These are phyloP conservation scores for Syzygium aqueum DNA, from an alignment of 345 rosid species.

Conservation along the genomic window DNA sequence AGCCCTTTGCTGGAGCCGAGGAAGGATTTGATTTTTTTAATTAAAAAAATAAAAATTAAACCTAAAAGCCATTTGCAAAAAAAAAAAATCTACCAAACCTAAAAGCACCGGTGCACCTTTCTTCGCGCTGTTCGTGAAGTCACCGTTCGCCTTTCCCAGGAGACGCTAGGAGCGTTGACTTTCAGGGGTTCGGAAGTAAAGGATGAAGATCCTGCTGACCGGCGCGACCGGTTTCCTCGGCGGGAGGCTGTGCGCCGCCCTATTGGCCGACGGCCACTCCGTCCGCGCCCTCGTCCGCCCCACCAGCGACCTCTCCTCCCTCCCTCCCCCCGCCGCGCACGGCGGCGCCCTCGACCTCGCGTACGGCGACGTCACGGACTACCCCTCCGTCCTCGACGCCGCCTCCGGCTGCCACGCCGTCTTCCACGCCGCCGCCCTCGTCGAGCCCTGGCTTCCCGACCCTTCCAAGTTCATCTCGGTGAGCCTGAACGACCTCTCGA, in stretches of 20 bases:
- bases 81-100: too few relatives aligned
- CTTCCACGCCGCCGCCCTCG: constrained; percentile 83
- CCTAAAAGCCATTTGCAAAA: too few relatives aligned
- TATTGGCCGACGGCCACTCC: constrained; percentile 45
- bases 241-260: constrained; percentile 64
- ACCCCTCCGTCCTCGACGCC: constrained; percentile 43
- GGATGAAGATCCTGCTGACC: constrained; percentile 59
- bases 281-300: constrained; percentile 81
- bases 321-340: constrained; percentile 17
- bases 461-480: constrained; percentile 67
- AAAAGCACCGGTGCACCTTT: too few relatives aligned
- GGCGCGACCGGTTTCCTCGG: constrained; percentile 88
- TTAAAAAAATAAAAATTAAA: too few relatives aligned
- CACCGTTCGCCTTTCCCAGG: not conserved
- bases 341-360: constrained; percentile 35
- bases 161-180: not conserved
- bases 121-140: not conserved
- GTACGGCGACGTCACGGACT: constrained; percentile 82
- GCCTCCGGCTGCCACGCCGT: constrained; percentile 60
- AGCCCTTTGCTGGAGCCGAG: too few relatives aligned
- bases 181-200: not conserved
- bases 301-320: constrained; percentile 62
- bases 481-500: not conserved
- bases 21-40: too few relatives aligned
- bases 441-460: constrained; percentile 92